phyloP scores from a whole-genome alignment of 768 basidiomycete species.

The Gloeostereum incarnatum region DNA sequence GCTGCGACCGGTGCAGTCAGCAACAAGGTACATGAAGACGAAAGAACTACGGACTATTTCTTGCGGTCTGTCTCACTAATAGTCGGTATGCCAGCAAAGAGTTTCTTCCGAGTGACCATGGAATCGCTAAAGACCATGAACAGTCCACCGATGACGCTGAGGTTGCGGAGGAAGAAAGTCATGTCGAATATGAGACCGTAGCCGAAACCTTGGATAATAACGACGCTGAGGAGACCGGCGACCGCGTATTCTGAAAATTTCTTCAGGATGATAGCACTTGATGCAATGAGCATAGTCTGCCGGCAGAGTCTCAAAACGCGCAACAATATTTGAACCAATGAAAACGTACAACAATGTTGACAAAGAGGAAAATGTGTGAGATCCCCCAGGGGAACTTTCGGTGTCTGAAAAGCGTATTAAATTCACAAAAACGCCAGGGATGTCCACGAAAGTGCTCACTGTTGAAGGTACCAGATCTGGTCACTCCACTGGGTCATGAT shows the following conservation, averaged over 20 bases:
- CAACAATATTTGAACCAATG: neutral
- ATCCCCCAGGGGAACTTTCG: slow-evolving; percentile 93
- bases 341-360: slow-evolving; percentile 84
- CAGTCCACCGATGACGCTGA: slow-evolving; percentile 94
- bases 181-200: slow-evolving; percentile 99
- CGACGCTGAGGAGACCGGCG: slow-evolving; percentile 82
- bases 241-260: slow-evolving; percentile 85
- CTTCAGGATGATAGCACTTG: slow-evolving; percentile 80
- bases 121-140: slow-evolving; percentile 99
- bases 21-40: neutral
- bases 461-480: slow-evolving; percentile 97
- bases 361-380: slow-evolving; percentile 84
- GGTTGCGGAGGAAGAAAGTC: slow-evolving; percentile 99
- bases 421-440: slow-evolving; percentile 8
- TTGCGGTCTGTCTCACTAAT: slow-evolving; percentile 93
- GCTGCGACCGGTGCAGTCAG: slow-evolving; percentile 29
- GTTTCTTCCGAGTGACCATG: slow-evolving; percentile 76
- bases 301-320: neutral
- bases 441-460: slow-evolving; percentile 40
- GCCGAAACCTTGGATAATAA: slow-evolving; percentile 93
- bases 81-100: slow-evolving; percentile 85
- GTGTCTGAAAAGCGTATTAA: slow-evolving; percentile 45
- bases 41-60: slow-evolving; percentile 72
- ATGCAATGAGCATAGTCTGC: slow-evolving; percentile 84
- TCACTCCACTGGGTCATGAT: slow-evolving; percentile 94